Evolutionary conservation across 2,329 filamentous ascomycete species (phyloP).

Genomic region (Fusarium pseudoanthophilum): DNA sequence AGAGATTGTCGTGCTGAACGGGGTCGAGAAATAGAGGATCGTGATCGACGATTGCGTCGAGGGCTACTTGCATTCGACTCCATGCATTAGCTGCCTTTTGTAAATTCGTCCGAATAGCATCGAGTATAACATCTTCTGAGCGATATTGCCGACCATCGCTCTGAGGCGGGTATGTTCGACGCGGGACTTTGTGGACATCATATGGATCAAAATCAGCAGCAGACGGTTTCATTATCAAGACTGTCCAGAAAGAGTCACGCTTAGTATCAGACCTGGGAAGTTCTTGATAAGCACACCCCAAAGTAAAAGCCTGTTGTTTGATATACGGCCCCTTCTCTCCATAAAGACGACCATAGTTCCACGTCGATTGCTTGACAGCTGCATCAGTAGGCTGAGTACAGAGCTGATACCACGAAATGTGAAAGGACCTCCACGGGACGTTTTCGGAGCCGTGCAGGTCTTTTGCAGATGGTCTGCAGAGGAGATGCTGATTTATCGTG

Average conservation of each 20-base stretch:
- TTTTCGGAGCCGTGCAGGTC: neutral
- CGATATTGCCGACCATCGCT: neutral
- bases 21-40: slow-evolving; percentile 3
- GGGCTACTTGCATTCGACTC: neutral
- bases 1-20: neutral
- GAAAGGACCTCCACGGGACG: neutral
- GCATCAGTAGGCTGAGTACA: neutral
- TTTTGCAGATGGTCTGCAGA: neutral
- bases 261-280: rapidly evolving
- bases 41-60: neutral
- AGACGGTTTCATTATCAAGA: neutral
- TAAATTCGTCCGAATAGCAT: neutral
- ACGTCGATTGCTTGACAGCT: neutral
- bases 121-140: neutral
- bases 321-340: neutral
- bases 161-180: neutral
- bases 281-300: neutral
- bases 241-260: neutral
- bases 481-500: neutral
- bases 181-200: neutral
- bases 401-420: slow-evolving; percentile 3
- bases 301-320: neutral
- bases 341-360: neutral
- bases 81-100: neutral
- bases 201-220: neutral